Base-by-base conservation (phyloP, 768 basidiomycete species). In the Leccinum boreale region DNA sequence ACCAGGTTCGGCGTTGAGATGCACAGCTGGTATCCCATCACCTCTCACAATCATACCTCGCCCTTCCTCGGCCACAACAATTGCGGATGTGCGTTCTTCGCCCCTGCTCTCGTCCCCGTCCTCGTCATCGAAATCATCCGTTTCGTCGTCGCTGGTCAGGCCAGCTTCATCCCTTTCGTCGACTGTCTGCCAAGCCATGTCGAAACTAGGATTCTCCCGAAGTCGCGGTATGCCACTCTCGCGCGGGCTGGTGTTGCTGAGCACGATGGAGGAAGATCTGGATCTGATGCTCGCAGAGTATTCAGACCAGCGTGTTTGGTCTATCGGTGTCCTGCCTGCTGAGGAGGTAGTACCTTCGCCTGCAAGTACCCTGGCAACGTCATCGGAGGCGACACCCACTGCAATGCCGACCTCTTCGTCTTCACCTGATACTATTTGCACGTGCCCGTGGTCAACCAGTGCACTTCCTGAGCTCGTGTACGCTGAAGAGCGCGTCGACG, bases 51-150 rank as follows among this genome's bases (percentile, higher is more conserved):
- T 92, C 65, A 91, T 74, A n/a, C 89, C 90, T 47, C 86, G 83
- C 19, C 92, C 90, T 75, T 92, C 89, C 63, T 93, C 90, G 29
- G 88, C 91, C 51, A 93, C 78, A 57, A 92, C 84, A 49, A 84
- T 79, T 14, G 90, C 90, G 52, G 87, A 84, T 0, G 91, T 92
- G 52, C 86, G 81, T 64, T 90, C 87, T 52, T 89, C 86, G 39
- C 82, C 79, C 15, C 77, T 77, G 31, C 77, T 74, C n/a, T 81
- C 78, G 8, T 77, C 70, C 5, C 76, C 77, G 6, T 82, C 81
- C 42, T 79, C 77, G 24, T 78, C 79, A 11, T 71, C 87, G 75
- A 79, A 71, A 53, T 78, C 79, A 51, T 81, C 81, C 3, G 77
- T 75, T 51, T 83, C 81, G 21, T 77, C 79, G 10, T 76, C 81